Conservation (phyloP, 2,329 filamentous ascomycete species). For the Colletotrichum tamarilloi region DNA sequence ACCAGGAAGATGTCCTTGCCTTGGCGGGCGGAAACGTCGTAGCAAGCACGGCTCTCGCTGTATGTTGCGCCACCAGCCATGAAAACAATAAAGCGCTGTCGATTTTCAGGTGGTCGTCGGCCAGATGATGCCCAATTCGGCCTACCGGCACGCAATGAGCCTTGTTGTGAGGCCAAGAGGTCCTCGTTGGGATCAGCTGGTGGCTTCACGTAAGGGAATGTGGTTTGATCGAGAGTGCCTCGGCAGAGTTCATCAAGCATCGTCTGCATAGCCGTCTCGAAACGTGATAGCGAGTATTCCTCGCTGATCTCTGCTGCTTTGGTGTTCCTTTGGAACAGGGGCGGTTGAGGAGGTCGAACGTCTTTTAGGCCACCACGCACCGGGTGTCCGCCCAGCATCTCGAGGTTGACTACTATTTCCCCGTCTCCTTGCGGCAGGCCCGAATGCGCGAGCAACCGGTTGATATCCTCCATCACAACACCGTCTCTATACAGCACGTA, state of each 20-base stretch:
- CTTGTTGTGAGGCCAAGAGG: slow-evolving; percentile 66
- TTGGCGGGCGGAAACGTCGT: slow-evolving; percentile 80
- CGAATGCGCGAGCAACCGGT: slow-evolving; percentile 86
- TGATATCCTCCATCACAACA: slow-evolving; percentile 83
- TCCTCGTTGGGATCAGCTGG: slow-evolving; percentile 73
- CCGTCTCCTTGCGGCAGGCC: slow-evolving; percentile 79
- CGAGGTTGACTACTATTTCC: slow-evolving; percentile 80
- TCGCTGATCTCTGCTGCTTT: slow-evolving; percentile 69
- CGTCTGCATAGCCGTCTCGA: slow-evolving; percentile 83
- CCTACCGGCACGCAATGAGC: slow-evolving; percentile 89
- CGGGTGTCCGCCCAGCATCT: slow-evolving; percentile 81
- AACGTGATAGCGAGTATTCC: slow-evolving; percentile 88
- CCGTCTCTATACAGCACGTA: slow-evolving; percentile 91
- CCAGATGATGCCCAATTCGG: slow-evolving; percentile 94
- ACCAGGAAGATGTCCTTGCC: slow-evolving; percentile 87
- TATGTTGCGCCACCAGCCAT: slow-evolving; percentile 96
- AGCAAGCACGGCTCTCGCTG: slow-evolving; percentile 88
- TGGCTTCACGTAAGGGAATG: slow-evolving; percentile 80
- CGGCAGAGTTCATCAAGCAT: slow-evolving; percentile 81
- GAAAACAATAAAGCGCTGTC: slow-evolving; percentile 92
- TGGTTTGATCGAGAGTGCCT: slow-evolving; percentile 72
- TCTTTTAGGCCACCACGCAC: slow-evolving; percentile 76
- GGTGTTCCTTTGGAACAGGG: slow-evolving; percentile 78
- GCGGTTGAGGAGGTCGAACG: slow-evolving; percentile 69
- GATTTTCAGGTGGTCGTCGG: slow-evolving; percentile 78